Conservation (phyloP, 345 rosid species). For the Sonneratia caseolaris region DNA sequence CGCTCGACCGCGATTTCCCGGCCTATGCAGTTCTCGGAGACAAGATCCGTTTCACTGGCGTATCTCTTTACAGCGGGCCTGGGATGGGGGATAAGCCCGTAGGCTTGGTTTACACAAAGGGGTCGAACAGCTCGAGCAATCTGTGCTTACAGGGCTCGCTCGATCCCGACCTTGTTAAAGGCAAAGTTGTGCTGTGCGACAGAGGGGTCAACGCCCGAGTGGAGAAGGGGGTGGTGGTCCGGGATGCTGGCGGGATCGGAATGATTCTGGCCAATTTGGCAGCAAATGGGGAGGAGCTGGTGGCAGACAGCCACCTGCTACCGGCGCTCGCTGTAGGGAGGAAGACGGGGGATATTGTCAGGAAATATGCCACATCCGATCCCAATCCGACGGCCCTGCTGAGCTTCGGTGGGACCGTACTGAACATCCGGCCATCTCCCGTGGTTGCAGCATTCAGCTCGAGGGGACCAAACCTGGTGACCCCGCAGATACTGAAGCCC, state of each 20-base stretch:
- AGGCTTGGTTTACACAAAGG: conserved; percentile 43
- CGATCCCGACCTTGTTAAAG: conserved; percentile 36
- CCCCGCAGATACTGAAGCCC: conserved; percentile 76
- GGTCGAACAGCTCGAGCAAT: conserved; percentile 29
- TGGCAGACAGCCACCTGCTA: conserved; percentile 78
- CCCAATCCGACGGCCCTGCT: conserved; percentile 46
- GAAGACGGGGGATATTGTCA: conserved; percentile 48
- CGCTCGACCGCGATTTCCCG: conserved; percentile 74
- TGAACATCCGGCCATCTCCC: conserved; percentile 60
- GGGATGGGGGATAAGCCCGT: conserved; percentile 59
- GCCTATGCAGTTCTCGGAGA: conserved; percentile 55
- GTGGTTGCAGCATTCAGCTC: conserved; percentile 90
- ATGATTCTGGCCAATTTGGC: conserved; percentile 77
- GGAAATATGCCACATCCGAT: conserved; percentile 35
- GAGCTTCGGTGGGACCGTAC: conserved; percentile 62
- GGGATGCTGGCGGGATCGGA: conserved; percentile 75
- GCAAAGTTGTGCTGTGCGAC: conserved; percentile 78
- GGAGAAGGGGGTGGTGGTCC: conserved; percentile 75
- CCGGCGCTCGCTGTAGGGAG: conserved; percentile 68
- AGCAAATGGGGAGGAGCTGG: conserved; percentile 57
- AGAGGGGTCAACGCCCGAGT: conserved; percentile 69
- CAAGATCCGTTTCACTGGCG: conserved; percentile 35
- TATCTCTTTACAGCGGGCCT: conserved; percentile 61
- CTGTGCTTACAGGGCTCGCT: conserved; percentile 71
- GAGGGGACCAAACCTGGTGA: conserved; percentile 72